These are phyloP conservation scores for Sapria himalayana DNA, from an alignment of 345 rosid genomes.

Conservation along the genomic window DNA sequence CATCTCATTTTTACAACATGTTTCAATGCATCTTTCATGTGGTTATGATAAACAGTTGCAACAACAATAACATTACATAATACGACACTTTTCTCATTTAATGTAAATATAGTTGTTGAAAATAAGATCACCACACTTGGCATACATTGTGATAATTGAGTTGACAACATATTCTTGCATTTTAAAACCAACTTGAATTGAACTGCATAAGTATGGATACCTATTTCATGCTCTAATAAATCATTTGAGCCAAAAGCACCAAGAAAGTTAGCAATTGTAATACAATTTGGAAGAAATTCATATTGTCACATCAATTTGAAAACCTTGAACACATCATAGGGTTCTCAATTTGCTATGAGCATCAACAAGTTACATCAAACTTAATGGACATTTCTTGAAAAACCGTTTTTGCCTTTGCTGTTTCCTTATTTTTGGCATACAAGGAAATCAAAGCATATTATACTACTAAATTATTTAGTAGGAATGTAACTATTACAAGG, in stretches of 20 bases:
- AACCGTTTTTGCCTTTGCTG: conserved; percentile 30
- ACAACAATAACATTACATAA: conserved; percentile 67
- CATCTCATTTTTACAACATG: conserved; percentile 32
- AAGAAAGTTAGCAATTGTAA: conserved; percentile 43
- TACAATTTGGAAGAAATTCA: conserved; percentile 25
- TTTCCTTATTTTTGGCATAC: conserved; percentile 43
- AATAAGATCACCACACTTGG: conserved; percentile 52
- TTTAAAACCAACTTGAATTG: conserved; percentile 42
- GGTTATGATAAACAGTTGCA: conserved; percentile 49
- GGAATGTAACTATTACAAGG: conserved; percentile 25
- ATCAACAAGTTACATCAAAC: conserved; percentile 48
- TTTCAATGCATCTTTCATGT: conserved; percentile 46
- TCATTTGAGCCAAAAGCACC: conserved; percentile 41
- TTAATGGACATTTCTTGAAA: conserved; percentile 24
- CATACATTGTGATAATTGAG: conserved; percentile 68
- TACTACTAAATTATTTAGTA: conserved; percentile 37
- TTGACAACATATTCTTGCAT: conserved; percentile 32
- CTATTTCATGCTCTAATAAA: conserved; percentile 30
- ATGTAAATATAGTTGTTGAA: conserved; percentile 31
- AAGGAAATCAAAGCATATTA: conserved; percentile 52
- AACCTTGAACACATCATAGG: conserved; percentile 21
- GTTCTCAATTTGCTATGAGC: conserved; percentile 37
- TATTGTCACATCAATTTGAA: conserved; percentile 43
- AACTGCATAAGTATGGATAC: conserved; percentile 36
- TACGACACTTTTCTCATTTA: conserved; percentile 21